phyloP scores from a whole-genome alignment of 116 monocot species.

The Posidonia oceanica region DNA sequence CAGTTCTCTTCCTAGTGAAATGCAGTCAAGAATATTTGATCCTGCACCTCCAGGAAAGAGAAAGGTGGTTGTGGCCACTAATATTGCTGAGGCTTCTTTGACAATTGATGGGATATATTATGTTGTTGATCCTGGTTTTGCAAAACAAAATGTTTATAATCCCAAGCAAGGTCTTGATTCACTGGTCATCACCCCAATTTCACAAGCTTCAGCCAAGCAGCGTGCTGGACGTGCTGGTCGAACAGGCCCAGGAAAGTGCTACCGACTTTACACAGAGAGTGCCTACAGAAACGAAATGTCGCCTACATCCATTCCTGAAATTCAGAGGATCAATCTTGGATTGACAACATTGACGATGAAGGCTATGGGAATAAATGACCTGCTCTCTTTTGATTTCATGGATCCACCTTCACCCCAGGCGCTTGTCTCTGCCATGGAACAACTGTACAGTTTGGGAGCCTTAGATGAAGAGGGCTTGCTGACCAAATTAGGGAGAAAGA shows the following conservation, averaged over 20 bases:
- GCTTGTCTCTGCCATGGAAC: conserved; percentile 93
- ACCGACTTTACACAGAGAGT: conserved; percentile 91
- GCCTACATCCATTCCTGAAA: conserved; percentile 84
- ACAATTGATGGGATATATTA: conserved; percentile 94
- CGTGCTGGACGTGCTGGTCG: conserved; percentile 94
- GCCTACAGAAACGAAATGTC: conserved; percentile 96
- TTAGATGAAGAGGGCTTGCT: conserved; percentile 91
- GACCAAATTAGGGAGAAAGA: conserved; percentile 90
- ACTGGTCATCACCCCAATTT: conserved; percentile 90
- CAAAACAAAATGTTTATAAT: conserved; percentile 90
- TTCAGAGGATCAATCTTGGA: conserved; percentile 90
- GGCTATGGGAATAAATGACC: conserved; percentile 97
- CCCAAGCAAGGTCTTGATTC: conserved; percentile 94
- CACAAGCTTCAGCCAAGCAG: conserved; percentile 99
- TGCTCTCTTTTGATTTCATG: conserved; percentile 96
- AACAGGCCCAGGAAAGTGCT: conserved; percentile 97
- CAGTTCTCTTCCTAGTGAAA: conserved; percentile 96
- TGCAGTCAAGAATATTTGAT: conserved; percentile 96
- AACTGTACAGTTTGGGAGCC: conserved; percentile 81
- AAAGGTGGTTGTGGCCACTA: conserved; percentile 95
- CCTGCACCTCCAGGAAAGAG: conserved; percentile 88
- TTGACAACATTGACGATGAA: conserved; percentile 74
- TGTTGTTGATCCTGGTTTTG: conserved; percentile 97
- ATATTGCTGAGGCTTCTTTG: conserved; percentile 94
- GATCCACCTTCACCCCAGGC: conserved; percentile 94